Conservation (phyloP, 2,329 filamentous ascomycete species). For the Leptosphaerulina australis region DNA sequence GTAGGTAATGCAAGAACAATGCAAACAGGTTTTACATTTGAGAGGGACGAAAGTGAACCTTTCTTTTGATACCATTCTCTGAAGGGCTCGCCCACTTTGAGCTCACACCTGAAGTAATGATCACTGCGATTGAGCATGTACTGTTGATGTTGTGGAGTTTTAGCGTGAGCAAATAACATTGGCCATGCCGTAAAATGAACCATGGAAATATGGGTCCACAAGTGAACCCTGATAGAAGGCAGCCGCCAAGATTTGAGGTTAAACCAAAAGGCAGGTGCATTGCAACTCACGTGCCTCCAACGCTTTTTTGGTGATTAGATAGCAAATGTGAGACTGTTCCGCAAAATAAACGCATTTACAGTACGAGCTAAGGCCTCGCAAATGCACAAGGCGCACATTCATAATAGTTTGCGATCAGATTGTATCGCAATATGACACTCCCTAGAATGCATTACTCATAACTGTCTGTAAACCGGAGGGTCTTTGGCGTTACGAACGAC, state of each 20-base stretch:
- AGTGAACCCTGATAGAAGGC: conserved; percentile 5
- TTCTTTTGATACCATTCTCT: conserved; percentile 22
- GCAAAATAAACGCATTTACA: conserved; percentile 1
- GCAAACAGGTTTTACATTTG: conserved; percentile 26
- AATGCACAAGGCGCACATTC: too few species aligned
- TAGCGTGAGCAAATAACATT: background rate
- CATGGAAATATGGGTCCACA: background rate
- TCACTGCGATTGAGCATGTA: conserved; percentile 11
- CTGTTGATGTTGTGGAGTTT: background rate
- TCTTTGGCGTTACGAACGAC: too few species aligned
- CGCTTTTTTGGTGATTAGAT: background rate
- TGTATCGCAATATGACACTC: too few species aligned
- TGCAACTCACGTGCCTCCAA: conserved; percentile 2
- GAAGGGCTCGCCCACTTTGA: conserved; percentile 21
- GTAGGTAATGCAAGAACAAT: conserved; percentile 28
- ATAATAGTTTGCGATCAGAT: too few species aligned
- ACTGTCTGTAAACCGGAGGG: too few species aligned
- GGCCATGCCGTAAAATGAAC: background rate
- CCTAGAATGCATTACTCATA: too few species aligned
- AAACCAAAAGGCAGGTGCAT: conserved; percentile 7
- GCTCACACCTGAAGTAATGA: conserved; percentile 14
- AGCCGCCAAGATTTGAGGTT: conserved; percentile 8
- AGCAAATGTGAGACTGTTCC: background rate
- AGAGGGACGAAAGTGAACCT: conserved; percentile 17
- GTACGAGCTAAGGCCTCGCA: too few species aligned